These are phyloP conservation scores for Vaccinium macrocarpon DNA, from an alignment of 148 eudicot genomes.

Conservation along the genomic window DNA sequence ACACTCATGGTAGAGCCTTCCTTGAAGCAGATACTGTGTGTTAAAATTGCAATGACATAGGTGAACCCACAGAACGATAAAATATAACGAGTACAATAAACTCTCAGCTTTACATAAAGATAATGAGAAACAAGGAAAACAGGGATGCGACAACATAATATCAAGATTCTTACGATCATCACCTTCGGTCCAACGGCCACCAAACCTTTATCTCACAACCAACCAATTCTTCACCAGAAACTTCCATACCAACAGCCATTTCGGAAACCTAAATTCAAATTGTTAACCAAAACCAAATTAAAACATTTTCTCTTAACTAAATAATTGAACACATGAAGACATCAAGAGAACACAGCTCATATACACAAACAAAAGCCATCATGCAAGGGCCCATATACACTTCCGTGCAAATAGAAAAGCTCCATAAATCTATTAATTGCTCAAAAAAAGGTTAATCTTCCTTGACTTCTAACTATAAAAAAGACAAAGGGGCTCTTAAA, in stretches of 20 bases:
- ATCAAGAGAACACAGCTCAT: background rate
- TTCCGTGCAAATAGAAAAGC: background rate
- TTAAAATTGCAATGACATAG: background rate
- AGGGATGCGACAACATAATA: background rate
- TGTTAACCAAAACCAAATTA: background rate
- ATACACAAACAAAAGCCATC: background rate
- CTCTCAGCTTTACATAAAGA: background rate
- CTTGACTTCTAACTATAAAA: background rate
- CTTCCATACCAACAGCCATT: background rate
- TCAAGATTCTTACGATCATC: constrained; percentile 19
- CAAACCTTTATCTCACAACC: constrained; percentile 30
- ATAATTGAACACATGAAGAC: background rate
- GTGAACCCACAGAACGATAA: background rate
- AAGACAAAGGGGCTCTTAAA: background rate
- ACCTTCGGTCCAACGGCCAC: constrained; percentile 78
- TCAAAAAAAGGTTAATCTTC: background rate
- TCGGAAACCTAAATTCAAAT: constrained; percentile 11
- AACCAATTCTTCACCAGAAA: constrained; percentile 21
- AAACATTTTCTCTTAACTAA: background rate
- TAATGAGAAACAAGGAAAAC: background rate
- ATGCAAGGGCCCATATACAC: background rate
- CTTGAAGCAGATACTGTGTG: background rate
- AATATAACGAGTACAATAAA: background rate
- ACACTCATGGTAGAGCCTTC: background rate
- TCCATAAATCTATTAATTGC: background rate